A percentile compares a stretch with the other conserved stretches of the same genome.
Evolutionary conservation across 139 green algal genomes (phyloP).

Genomic region (Raphidocelis subcapitata): DNA sequence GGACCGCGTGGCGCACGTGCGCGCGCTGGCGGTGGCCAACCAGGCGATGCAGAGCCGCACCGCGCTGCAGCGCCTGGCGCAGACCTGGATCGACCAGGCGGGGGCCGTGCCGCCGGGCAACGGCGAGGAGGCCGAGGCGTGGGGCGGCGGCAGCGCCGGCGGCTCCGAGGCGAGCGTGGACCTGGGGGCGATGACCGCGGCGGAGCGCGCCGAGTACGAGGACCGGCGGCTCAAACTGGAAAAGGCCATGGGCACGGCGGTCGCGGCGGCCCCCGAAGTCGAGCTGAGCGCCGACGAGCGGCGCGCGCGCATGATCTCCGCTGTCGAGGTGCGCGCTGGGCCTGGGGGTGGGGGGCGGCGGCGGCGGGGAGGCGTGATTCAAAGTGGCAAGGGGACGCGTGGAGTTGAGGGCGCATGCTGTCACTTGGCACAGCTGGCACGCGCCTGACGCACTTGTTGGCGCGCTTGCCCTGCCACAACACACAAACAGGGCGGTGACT

Average conservation of each 20-base stretch:
- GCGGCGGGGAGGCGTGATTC: too few relatives aligned
- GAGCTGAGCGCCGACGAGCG: too few relatives aligned
- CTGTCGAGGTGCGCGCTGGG: too few relatives aligned
- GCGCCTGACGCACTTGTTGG: too few relatives aligned
- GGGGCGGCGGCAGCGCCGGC: not conserved
- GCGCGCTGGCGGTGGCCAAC: conserved; percentile 79
- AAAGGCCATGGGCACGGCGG: conserved; percentile 41
- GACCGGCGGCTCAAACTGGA: conserved; percentile 79
- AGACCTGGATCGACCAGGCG: conserved; percentile 46
- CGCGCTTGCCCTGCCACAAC: too few relatives aligned
- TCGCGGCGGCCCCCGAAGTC: too few relatives aligned
- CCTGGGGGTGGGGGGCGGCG: too few relatives aligned
- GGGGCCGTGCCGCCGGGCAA: conserved; percentile 80
- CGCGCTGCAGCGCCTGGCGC: not conserved
- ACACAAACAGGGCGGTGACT: conserved; percentile 84
- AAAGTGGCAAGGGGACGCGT: too few relatives aligned
- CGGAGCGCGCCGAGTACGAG: conserved; percentile 74
- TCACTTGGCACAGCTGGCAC: too few relatives aligned
- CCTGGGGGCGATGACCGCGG: conserved; percentile 36
- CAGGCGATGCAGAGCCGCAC: not conserved
- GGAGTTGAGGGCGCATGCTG: too few relatives aligned
- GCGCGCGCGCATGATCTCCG: too few relatives aligned
- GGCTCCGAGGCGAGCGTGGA: conserved; percentile 1
- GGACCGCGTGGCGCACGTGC: conserved; percentile 54
- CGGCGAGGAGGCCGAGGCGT: conserved; percentile 30